Evolutionary conservation across 116 monocot genomes (phyloP).

Genomic region (Posidonia oceanica): DNA sequence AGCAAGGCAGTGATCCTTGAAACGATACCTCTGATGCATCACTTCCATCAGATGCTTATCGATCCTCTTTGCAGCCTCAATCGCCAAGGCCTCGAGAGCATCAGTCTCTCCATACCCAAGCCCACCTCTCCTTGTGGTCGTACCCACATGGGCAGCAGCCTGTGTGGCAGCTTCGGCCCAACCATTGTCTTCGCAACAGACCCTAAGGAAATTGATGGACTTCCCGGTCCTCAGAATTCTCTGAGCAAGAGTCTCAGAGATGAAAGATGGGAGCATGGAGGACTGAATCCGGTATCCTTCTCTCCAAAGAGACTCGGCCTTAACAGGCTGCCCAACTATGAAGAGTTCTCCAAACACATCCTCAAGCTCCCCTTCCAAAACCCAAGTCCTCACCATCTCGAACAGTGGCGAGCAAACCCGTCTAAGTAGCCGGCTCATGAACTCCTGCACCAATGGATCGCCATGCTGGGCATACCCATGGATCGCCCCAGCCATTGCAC

Average conservation of each 20-base stretch:
- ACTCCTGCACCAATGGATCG: slow-evolving; percentile 77
- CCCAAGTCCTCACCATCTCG: slow-evolving; percentile 93
- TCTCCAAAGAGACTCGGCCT: slow-evolving; percentile 86
- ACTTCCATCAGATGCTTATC: slow-evolving; percentile 91
- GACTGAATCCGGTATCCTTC: slow-evolving; percentile 85
- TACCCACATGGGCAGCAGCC: slow-evolving; percentile 66
- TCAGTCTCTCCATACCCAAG: slow-evolving; percentile 83
- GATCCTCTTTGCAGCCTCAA: slow-evolving; percentile 82
- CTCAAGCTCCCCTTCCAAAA: slow-evolving; percentile 89
- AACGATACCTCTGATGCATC: slow-evolving; percentile 51
- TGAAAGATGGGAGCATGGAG: slow-evolving; percentile 88
- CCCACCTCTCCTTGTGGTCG: slow-evolving; percentile 60
- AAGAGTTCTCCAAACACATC: slow-evolving; percentile 87
- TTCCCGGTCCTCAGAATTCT: slow-evolving; percentile 92
- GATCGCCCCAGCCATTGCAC: slow-evolving; percentile 96
- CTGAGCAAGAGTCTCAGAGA: slow-evolving; percentile 69
- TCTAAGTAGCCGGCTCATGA: slow-evolving; percentile 73
- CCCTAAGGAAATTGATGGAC: slow-evolving; percentile 96
- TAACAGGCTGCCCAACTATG: slow-evolving; percentile 64
- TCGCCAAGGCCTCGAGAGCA: slow-evolving; percentile 66
- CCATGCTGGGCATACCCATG: slow-evolving; percentile 78
- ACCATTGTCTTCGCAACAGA: slow-evolving; percentile 85
- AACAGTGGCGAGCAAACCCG: slow-evolving; percentile 89
- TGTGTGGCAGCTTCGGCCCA: slow-evolving; percentile 78
- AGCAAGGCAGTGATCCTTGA: slow-evolving; percentile 94